Evolutionary conservation across 176 grass and related monocot species (phyloP).

Genomic region (Hordeum vulgare): MorexV3_pseudomolecules_assembly NC_058520.1:96032862-96033361

Average conservation of each 20-base stretch:
- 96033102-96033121: not conserved
- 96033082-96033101: not conserved
- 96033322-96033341: not conserved
- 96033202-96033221: not conserved
- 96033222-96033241: not conserved
- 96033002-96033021: not conserved
- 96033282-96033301: not conserved
- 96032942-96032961: too few relatives aligned
- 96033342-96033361: too few relatives aligned
- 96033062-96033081: not conserved
- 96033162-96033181: not conserved
- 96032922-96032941: too few relatives aligned
- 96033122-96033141: slow-evolving; percentile 9
- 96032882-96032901: too few relatives aligned
- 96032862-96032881: too few relatives aligned
- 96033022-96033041: not conserved
- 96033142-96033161: not conserved
- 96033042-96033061: not conserved
- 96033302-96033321: not conserved
- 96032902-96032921: too few relatives aligned
- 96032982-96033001: too few relatives aligned
- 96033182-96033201: not conserved
- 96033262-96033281: not conserved
- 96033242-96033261: too few relatives aligned
- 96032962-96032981: too few relatives aligned